Evolutionary conservation across 805 yeast genomes (phyloP).

Genomic region (Maudiozyma barnettii): DNA sequence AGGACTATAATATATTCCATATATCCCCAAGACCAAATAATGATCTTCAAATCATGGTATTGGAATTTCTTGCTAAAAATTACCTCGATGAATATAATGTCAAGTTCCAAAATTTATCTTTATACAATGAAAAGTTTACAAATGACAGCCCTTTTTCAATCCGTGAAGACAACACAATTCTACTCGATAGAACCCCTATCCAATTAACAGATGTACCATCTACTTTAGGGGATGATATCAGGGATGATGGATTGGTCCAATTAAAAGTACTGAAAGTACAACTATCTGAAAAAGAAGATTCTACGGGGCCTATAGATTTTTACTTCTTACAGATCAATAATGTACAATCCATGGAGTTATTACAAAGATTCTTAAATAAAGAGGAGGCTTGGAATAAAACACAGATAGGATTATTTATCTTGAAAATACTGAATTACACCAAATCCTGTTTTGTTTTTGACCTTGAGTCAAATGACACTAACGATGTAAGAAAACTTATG

Average conservation of each 20-base stretch:
- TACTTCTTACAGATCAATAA: conserved; percentile 22
- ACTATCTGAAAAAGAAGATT: conserved; percentile 5
- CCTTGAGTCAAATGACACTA: conserved; percentile 13
- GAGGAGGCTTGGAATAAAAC: conserved; percentile 8
- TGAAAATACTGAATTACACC: conserved; percentile 26
- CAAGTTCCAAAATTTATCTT: conserved; percentile 18
- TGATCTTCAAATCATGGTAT: conserved; percentile 8
- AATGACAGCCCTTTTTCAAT: neutral
- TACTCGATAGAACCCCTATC: neutral
- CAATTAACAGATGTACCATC: neutral
- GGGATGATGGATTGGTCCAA: conserved; percentile 10
- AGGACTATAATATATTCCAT: conserved; percentile 21
- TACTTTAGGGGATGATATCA: neutral
- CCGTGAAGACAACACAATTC: neutral
- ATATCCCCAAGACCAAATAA: conserved; percentile 12
- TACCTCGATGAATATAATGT: conserved; percentile 12
- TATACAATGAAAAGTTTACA: conserved; percentile 15
- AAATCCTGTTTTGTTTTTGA: conserved; percentile 31
- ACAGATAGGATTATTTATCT: conserved; percentile 22
- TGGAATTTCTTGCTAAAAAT: conserved; percentile 12
- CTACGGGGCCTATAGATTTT: conserved; percentile 9
- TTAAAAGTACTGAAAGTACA: conserved; percentile 12
- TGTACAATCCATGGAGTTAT: conserved; percentile 7
- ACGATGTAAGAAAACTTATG: neutral
- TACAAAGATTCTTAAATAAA: conserved; percentile 7